Percentiles rank a stretch among this genome's conserved stretches.
Evolutionary conservation across 1,139 yeast genomes (phyloP).

Genomic region (Suhomyces wounanorum): DNA sequence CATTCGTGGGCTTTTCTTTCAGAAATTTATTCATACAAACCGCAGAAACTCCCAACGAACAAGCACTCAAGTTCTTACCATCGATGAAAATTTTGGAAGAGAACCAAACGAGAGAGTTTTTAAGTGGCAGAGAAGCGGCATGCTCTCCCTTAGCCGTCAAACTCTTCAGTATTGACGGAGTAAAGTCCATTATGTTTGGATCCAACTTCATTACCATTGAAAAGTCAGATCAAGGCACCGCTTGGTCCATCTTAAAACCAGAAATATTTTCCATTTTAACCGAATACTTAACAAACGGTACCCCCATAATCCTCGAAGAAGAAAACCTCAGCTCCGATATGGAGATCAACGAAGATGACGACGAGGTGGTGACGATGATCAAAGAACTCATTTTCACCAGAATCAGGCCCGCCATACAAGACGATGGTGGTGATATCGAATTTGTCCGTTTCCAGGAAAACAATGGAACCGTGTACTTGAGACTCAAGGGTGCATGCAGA

Average conservation of each 20-base stretch:
- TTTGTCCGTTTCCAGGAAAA: slow-evolving; percentile 65
- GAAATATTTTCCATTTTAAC: slow-evolving; percentile 85
- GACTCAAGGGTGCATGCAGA: slow-evolving; percentile 77
- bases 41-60: slow-evolving; percentile 48
- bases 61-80: slow-evolving; percentile 50
- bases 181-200: slow-evolving; percentile 56
- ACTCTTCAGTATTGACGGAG: slow-evolving; percentile 52
- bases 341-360: slow-evolving; percentile 60
- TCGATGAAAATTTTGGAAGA: slow-evolving; percentile 45
- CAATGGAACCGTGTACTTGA: slow-evolving; percentile 65
- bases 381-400: slow-evolving; percentile 92
- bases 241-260: slow-evolving; percentile 85
- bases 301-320: slow-evolving; percentile 49
- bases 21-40: slow-evolving; percentile 43
- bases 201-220: slow-evolving; percentile 81
- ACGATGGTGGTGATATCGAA: slow-evolving; percentile 83
- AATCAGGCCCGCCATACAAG: slow-evolving; percentile 91
- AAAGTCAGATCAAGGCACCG: slow-evolving; percentile 50
- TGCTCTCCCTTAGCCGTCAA: slow-evolving; percentile 56
- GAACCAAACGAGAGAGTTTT: slow-evolving; percentile 54
- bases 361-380: slow-evolving; percentile 84
- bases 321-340: slow-evolving; percentile 34
- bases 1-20: background rate
- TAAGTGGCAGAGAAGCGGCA: slow-evolving; percentile 58
- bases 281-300: slow-evolving; percentile 79